phyloP scores from a whole-genome alignment of 495 filamentous ascomycete species.

The Neurospora sp. region DNA sequence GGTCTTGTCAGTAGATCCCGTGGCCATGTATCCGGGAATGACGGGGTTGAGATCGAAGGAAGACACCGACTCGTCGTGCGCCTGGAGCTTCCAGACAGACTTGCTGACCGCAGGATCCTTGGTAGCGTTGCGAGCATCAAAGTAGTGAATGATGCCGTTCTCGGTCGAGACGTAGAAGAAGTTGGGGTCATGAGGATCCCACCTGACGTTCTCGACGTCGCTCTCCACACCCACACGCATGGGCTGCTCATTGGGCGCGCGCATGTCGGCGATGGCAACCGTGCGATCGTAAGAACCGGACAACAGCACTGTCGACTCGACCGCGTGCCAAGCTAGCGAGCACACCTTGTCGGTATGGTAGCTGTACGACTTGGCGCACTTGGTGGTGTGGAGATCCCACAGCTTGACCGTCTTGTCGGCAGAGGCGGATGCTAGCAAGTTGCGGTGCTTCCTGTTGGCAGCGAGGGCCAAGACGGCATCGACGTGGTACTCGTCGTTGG shows the following conservation, averaged over 20 bases:
- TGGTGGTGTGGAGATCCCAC: slow-evolving; percentile 87
- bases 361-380: slow-evolving; percentile 88
- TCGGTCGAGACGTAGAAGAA: slow-evolving; percentile 95
- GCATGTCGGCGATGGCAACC: slow-evolving; percentile 85
- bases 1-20: slow-evolving; percentile 82
- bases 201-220: slow-evolving; percentile 84
- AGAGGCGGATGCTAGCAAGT: slow-evolving; percentile 90
- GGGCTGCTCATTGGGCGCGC: slow-evolving; percentile 66
- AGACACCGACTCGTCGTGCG: slow-evolving; percentile 87
- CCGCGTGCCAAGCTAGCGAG: slow-evolving; percentile 84
- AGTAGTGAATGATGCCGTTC: slow-evolving; percentile 76
- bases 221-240: slow-evolving; percentile 86
- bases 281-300: slow-evolving; percentile 93
- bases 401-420: slow-evolving; percentile 96
- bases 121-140: slow-evolving; percentile 65
- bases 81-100: slow-evolving; percentile 87
- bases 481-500: slow-evolving; percentile 86
- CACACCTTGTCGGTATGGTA: slow-evolving; percentile 94
- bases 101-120: slow-evolving; percentile 60
- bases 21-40: slow-evolving; percentile 87
- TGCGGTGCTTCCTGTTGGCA: slow-evolving; percentile 83
- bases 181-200: slow-evolving; percentile 87
- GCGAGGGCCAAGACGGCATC: slow-evolving; percentile 86
- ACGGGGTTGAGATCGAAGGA: slow-evolving; percentile 85
- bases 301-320: slow-evolving; percentile 76